Percentiles rank a stretch among this genome's conserved stretches.
phyloP scores from a whole-genome alignment of 140 eudicot species.

The Bidens hawaiensis region DNA sequence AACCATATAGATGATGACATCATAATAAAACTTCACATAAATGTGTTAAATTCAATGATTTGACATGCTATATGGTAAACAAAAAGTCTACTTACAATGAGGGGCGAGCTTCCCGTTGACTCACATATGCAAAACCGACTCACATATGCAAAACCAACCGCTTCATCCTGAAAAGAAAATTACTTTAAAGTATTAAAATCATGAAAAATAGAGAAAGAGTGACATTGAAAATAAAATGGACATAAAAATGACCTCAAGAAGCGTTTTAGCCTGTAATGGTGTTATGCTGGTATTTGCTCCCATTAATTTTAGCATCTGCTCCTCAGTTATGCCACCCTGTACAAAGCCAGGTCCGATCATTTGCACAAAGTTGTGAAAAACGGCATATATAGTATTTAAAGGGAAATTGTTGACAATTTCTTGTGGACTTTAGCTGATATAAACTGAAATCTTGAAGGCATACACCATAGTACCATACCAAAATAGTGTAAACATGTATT shows the following conservation, averaged over 20 bases:
- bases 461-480: neutral
- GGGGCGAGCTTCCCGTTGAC: slow-evolving; percentile 96
- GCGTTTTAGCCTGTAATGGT: slow-evolving; percentile 77
- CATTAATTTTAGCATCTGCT: slow-evolving; percentile 96
- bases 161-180: slow-evolving; percentile 60
- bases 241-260: slow-evolving; percentile 70
- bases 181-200: slow-evolving; percentile 2
- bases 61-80: slow-evolving; percentile 1
- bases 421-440: neutral
- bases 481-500: neutral
- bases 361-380: slow-evolving; percentile 1
- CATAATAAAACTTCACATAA: slow-evolving; percentile 6
- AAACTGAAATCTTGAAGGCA: neutral
- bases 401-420: neutral
- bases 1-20: slow-evolving; percentile 8
- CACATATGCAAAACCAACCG: slow-evolving; percentile 83
- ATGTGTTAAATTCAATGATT: slow-evolving; percentile 5
- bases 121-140: slow-evolving; percentile 91
- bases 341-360: slow-evolving; percentile 10
- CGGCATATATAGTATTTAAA: neutral
- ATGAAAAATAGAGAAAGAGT: slow-evolving; percentile 4
- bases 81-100: slow-evolving; percentile 61
- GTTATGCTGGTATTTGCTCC: slow-evolving; percentile 82
- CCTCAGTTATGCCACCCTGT: slow-evolving; percentile 99
- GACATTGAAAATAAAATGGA: slow-evolving; percentile 8